Percentiles rank a stretch among this genome's conserved stretches.
These are phyloP conservation scores for Leccinum rimulosum DNA, from an alignment of 768 basidiomycete genomes.

Conservation along the genomic window DNA sequence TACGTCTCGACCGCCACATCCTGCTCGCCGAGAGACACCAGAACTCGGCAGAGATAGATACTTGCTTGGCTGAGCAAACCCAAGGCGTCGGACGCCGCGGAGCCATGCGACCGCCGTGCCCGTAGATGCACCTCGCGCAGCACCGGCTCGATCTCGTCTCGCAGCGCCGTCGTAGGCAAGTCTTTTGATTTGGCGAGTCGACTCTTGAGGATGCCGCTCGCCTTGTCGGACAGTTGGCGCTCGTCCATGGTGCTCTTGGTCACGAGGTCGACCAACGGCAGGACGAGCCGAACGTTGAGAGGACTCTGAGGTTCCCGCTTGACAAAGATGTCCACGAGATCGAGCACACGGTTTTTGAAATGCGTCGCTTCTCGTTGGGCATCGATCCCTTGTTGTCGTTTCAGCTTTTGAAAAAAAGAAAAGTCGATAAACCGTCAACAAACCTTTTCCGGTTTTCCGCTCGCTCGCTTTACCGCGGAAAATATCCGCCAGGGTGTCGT, in stretches of 20 bases:
- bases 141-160: slow-evolving; percentile 40
- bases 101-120: slow-evolving; percentile 63
- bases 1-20: slow-evolving; percentile 54
- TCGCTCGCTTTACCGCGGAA: slow-evolving; percentile 69
- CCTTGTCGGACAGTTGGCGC: slow-evolving; percentile 86
- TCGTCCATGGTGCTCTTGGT: slow-evolving; percentile 70
- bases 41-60: slow-evolving; percentile 62
- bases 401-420: not conserved
- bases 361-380: slow-evolving; percentile 87
- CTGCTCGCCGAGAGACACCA: slow-evolving; percentile 38
- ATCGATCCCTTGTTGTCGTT: slow-evolving; percentile 45
- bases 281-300: slow-evolving; percentile 60
- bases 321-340: slow-evolving; percentile 85
- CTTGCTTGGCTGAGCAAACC: slow-evolving; percentile 65
- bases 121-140: slow-evolving; percentile 65
- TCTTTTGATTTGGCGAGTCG: slow-evolving; percentile 77
- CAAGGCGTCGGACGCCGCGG: slow-evolving; percentile 61
- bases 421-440: slow-evolving; percentile 14
- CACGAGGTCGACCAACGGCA: slow-evolving; percentile 77
- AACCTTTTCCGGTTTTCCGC: slow-evolving; percentile 66
- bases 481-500: slow-evolving; percentile 85
- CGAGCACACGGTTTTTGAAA: slow-evolving; percentile 94
- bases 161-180: slow-evolving; percentile 37
- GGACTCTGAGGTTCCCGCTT: slow-evolving; percentile 77
- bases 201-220: slow-evolving; percentile 70